phyloP scores from a whole-genome alignment of 768 basidiomycete genomes.

The Hysterangium stoloniferum region DNA sequence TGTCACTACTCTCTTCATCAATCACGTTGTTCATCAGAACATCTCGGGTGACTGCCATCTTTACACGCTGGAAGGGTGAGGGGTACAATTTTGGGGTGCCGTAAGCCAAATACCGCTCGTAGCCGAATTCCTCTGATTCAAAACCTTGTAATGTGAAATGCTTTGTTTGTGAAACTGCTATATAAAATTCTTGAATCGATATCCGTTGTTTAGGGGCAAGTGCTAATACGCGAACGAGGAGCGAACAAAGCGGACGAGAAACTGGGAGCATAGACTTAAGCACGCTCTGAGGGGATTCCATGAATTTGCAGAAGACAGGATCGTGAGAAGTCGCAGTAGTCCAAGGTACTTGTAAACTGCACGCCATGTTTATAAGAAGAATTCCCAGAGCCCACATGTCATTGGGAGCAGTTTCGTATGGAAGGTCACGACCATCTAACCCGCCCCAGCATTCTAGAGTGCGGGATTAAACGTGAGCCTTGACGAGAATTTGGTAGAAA shows the following conservation, averaged over 20 bases:
- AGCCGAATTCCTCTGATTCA: too few relatives aligned
- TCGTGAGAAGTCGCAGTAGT: conserved; percentile 77
- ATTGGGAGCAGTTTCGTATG: conserved; percentile 82
- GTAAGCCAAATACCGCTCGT: too few relatives aligned
- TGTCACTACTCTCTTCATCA: too few relatives aligned
- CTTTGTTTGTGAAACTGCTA: neutral
- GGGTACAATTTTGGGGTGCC: too few relatives aligned
- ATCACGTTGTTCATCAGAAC: too few relatives aligned
- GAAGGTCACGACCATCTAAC: conserved; percentile 48
- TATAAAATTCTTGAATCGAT: conserved; percentile 31
- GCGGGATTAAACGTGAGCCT: conserved; percentile 21
- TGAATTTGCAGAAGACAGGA: conserved; percentile 84
- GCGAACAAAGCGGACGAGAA: conserved; percentile 60
- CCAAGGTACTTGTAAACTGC: conserved; percentile 88
- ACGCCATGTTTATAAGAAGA: conserved; percentile 91
- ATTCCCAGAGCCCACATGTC: conserved; percentile 97
- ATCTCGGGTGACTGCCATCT: too few relatives aligned
- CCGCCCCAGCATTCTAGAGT: conserved; percentile 80
- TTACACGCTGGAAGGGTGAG: too few relatives aligned
- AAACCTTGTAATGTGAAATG: neutral
- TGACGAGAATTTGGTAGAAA: conserved; percentile 12
- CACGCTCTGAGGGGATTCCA: conserved; percentile 70
- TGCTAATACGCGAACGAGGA: conserved; percentile 67
- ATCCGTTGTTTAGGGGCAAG: conserved; percentile 54
- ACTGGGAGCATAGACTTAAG: conserved; percentile 82